A percentile compares a stretch with the other conserved stretches of the same genome.
phyloP scores from a whole-genome alignment of 1,284 basidiomycete genomes.

The Gomphus bonarii region DNA sequence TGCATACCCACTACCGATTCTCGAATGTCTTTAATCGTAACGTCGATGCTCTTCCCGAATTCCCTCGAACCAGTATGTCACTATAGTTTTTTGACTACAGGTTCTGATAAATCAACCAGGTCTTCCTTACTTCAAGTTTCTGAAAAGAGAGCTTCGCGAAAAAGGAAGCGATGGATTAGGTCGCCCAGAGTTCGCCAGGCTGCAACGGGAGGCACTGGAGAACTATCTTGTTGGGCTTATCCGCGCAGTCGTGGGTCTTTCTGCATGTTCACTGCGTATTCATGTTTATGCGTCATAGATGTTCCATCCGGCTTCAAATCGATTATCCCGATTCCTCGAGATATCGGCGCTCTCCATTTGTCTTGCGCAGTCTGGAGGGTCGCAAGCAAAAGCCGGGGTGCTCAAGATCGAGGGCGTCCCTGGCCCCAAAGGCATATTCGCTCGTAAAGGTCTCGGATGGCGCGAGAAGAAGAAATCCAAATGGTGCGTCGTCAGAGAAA shows the following conservation, averaged over 20 bases:
- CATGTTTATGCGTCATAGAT: slow-evolving; percentile 46
- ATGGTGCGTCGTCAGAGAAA: slow-evolving; percentile 94
- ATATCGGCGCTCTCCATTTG: slow-evolving; percentile 82
- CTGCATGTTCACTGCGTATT: slow-evolving; percentile 6
- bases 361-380: slow-evolving; percentile 76
- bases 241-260: slow-evolving; percentile 66
- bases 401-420: slow-evolving; percentile 44
- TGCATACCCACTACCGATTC: slow-evolving; percentile 88
- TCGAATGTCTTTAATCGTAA: slow-evolving; percentile 70
- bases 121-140: slow-evolving; percentile 82
- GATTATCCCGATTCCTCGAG: slow-evolving; percentile 91
- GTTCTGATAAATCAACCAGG: slow-evolving; percentile 29
- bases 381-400: slow-evolving; percentile 86
- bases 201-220: slow-evolving; percentile 78
- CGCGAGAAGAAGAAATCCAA: slow-evolving; percentile 60
- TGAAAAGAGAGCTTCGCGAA: slow-evolving; percentile 47
- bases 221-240: slow-evolving; percentile 87
- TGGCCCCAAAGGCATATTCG: slow-evolving; percentile 42
- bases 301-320: slow-evolving; percentile 92
- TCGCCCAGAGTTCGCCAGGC: slow-evolving; percentile 66
- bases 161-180: slow-evolving; percentile 37
- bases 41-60: slow-evolving; percentile 80
- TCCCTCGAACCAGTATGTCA: slow-evolving; percentile 74
- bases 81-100: background rate
- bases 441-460: slow-evolving; percentile 58